Base-by-base conservation (phyloP, 2,329 filamentous ascomycete genomes). In the Colletotrichum graminicola region DNA sequence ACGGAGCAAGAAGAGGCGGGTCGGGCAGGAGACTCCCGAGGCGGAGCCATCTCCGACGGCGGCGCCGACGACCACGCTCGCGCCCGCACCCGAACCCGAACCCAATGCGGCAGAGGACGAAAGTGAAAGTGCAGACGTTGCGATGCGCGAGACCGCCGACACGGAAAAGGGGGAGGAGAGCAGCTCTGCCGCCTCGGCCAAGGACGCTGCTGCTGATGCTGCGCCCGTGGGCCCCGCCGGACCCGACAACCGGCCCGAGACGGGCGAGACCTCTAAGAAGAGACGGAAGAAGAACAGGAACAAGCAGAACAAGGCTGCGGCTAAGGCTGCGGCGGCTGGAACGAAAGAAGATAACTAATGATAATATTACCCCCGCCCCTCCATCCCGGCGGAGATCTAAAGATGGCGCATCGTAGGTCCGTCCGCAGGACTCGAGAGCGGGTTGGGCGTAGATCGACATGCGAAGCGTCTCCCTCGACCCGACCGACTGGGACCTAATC, bases 1-100 rank as follows among this genome's bases (percentile, higher is more conserved):
- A 2, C 82, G 79, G 76, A 77, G 78, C 67, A 83, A 83, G 76
- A 78, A 79, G 59, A 68, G 60, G 73, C 74, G 66, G 41, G 47
- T 72, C 52, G 75, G 71, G 61, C 74, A 75, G 60, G 69, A 32
- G 32, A 39, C 26, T 23, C 63, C 39, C 12, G 59, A 34, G 21
- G 62, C 47, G 39, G 65, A 71, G 32, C n/a, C 21, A 32, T 14
- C 29, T 3, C 23, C 62, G 23, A 41, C 29, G 4, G 7, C 26
- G 43, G 1, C 43, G 43, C 0, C 18, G 8, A 1, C 43, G 43
- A 0, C 21, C 11, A 21, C 21, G 26, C 2, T 12, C 16, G 51
- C 18, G 16, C 41, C 41, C 41, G 49, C 49, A 18, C 39, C 39
- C 3, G 14, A 29, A 36, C 23, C 26, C 12, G 49, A 23, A 18